Evolutionary conservation across 192 early-diverging fungal species (phyloP).

Genomic region (Mortierella alpina): DNA sequence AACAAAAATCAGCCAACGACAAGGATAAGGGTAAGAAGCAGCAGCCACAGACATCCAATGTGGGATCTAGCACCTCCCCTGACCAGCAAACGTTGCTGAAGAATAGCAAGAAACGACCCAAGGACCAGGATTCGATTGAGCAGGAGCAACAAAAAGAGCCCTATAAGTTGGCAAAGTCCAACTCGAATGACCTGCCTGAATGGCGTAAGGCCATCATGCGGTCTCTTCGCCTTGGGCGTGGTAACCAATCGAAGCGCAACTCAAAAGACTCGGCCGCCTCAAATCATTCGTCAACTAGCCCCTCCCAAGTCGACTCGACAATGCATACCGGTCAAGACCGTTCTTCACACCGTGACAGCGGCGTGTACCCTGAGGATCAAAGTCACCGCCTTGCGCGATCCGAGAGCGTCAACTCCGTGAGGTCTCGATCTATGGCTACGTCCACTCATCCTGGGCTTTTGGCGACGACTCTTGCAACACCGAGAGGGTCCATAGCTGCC

Average conservation of each 20-base stretch:
- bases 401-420: constrained; percentile 17
- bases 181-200: constrained; percentile 19
- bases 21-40: neutral
- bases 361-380: constrained; percentile 17
- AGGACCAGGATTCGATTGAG: constrained; percentile 45
- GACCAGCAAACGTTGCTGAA: neutral
- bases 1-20: neutral
- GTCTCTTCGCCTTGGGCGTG: constrained; percentile 29
- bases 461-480: constrained; percentile 16
- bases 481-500: constrained; percentile 1
- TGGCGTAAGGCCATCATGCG: constrained; percentile 40
- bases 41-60: neutral
- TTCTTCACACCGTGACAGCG: constrained; percentile 1
- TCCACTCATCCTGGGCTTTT: constrained; percentile 28
- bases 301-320: neutral
- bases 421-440: constrained; percentile 32
- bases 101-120: constrained; percentile 24
- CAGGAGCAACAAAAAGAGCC: constrained; percentile 16
- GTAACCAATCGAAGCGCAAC: neutral
- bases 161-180: constrained; percentile 34
- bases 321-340: neutral
- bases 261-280: neutral
- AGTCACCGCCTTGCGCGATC: constrained; percentile 7
- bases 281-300: neutral
- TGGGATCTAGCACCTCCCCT: neutral